Base-by-base conservation (phyloP, 2,329 filamentous ascomycete genomes). In the Pseudogymnoascus sp. region DNA sequence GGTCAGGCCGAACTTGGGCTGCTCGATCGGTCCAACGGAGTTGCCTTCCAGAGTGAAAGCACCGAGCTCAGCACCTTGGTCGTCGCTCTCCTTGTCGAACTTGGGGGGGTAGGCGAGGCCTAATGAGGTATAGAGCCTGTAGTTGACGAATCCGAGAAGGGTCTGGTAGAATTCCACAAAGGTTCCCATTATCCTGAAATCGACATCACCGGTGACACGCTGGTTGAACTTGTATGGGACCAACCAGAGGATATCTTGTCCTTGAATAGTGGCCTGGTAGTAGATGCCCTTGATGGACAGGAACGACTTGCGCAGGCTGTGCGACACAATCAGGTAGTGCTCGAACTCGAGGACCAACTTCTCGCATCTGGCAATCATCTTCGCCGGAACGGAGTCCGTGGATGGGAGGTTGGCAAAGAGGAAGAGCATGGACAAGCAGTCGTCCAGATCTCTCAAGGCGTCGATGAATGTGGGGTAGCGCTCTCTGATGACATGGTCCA, bases 111-210 rank as follows among this genome's bases (percentile, higher is more conserved):
- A 99, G 64, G 97, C 91, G 66, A 99, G 79, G 7, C 95, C 95
- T 67, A 96, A 81, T 0, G 90, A 88, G 1, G 92, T 96, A 79
- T 97, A 99, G 56, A 99, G 82, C 67, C 91, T 83, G 82, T 92
- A 99, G 82, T 99, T 97, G 77, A 97, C 87, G 72, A 99, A 99
- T 65, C 93, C 90, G 18, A 99, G 82, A 12, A 99, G 83, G 3
- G 93, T 97, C 72, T 96, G 96, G 81, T 99, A 99, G 76, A 99
- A 99, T 76, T 99, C 93, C 68, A 99, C 88, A 74, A 99, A 99
- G 3, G 95, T 99, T 65, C 91, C 93, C 95, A 99, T 99, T 77
- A 99, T 99, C 72, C 95, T 84, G 79, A 97, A 99, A 76, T 99
- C 95, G 67, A 99, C 89, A 76, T 99, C 95, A 64, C 89, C 91